Base-by-base conservation (phyloP, 2,329 filamentous ascomycete genomes). In the Aquanectria penicillioides region DNA sequence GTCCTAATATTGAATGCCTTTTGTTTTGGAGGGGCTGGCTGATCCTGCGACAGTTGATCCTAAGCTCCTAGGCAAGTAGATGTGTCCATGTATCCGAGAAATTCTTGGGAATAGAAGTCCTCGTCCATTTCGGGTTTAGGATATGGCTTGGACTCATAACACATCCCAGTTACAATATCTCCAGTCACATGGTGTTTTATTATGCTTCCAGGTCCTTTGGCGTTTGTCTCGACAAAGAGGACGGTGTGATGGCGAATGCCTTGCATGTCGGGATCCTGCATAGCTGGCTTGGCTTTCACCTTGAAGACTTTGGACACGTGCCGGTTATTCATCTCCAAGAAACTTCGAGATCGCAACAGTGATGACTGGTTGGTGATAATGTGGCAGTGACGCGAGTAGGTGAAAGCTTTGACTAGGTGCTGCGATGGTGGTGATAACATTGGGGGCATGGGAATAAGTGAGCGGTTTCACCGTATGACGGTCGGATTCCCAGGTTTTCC, bases 241-340 rank as follows among this genome's bases (percentile, higher is more conserved):
- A 38, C 33, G 13, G 46, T 51, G 31, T 60, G 51, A 18, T 37
- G 47, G 15, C 40, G 23, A 9, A 26, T 43, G 4, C 41, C 34
- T n/a, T n/a, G 13, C 51, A 60, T 50, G 10, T 60, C 57, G 2
- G 44, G 51, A 28, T 59, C 41, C 17, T 54, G 40, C 46, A 56
- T 56, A 4, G 46, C 46, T 17, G 51, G 38, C 6, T 12, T 47
- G 18, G 28, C 26, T 25, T 31, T 51, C 13, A 57, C 17, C 12
- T 56, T 51, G 31, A 46, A 57, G 10, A 60, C 51, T 11, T 15
- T 28, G 22, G 46, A 48, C 12, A 15, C 28, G 9, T 15, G 26
- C 20, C 12, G 5, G 15, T 44, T 8, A 3, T 20, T 28, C 33
- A 48, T 23, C 10, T 47, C 48, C n/a, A n/a, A n/a, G n/a, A n/a